Evolutionary conservation across 139 green algal species (phyloP).

Genomic region (Coelastrella sp.): DNA sequence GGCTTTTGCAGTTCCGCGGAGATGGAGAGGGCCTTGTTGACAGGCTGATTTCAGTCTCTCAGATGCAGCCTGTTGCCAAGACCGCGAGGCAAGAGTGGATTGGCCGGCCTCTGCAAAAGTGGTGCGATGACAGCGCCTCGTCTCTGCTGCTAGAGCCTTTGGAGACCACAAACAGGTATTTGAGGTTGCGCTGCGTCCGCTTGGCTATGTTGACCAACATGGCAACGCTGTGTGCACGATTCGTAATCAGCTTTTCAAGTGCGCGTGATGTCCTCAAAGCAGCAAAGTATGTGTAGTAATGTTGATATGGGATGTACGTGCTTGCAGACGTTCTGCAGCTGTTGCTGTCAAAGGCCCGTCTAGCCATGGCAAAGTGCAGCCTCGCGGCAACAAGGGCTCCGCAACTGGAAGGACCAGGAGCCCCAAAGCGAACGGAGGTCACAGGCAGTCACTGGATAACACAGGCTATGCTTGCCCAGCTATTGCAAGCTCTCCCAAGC

Average conservation of each 20-base stretch:
- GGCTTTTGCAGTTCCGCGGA: not conserved
- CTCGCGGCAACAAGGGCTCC: too few relatives aligned
- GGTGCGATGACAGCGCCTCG: not conserved
- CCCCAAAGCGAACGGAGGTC: not conserved
- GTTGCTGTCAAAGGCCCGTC: too few relatives aligned
- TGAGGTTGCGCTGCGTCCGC: too few relatives aligned
- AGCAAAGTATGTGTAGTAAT: too few relatives aligned
- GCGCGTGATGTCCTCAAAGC: too few relatives aligned
- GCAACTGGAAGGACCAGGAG: too few relatives aligned
- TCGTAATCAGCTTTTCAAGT: too few relatives aligned
- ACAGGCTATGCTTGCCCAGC: slow-evolving; percentile 29
- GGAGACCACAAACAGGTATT: slow-evolving; percentile 1
- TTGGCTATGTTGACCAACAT: not conserved
- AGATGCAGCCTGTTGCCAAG: not conserved
- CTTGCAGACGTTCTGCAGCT: too few relatives aligned
- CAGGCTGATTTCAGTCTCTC: not conserved
- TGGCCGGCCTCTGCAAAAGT: not conserved
- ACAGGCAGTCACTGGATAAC: not conserved
- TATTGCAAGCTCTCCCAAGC: slow-evolving; percentile 25
- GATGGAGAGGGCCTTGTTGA: slow-evolving; percentile 23
- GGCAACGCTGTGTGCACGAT: not conserved
- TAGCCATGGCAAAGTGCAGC: too few relatives aligned
- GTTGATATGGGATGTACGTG: too few relatives aligned
- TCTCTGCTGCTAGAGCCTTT: not conserved
- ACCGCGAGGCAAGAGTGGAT: not conserved